A percentile compares a stretch with the other conserved stretches of the same genome.
Conservation (phyloP, 441 rosid species). For the Brassica balearica region DNA sequence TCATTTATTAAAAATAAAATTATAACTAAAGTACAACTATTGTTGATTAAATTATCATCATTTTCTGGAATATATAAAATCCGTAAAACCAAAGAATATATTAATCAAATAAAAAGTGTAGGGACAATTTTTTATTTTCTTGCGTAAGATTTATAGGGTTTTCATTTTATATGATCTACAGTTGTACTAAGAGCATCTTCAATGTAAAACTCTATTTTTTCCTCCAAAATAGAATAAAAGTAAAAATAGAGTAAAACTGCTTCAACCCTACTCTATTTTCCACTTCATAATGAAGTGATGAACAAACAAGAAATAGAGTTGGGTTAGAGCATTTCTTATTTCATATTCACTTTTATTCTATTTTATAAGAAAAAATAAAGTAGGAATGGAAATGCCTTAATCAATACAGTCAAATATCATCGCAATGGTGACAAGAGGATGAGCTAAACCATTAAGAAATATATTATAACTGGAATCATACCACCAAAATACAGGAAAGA, state of each 20-base stretch:
- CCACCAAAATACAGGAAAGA: constrained; percentile 17
- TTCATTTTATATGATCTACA: background rate
- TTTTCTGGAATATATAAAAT: background rate
- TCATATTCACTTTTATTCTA: no score
- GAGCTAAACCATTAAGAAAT: constrained; percentile 34
- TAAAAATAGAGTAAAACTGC: no score
- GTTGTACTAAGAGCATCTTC: no score
- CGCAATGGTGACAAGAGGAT: constrained; percentile 23
- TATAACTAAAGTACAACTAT: background rate
- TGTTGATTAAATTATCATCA: background rate
- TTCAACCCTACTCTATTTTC: no score
- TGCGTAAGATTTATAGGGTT: background rate
- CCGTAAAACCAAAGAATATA: background rate
- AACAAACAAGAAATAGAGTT: no score
- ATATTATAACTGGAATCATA: background rate
- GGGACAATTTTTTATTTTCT: background rate
- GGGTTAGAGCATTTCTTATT: no score
- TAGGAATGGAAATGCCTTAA: no score
- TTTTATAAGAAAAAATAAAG: no score
- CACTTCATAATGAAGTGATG: no score
- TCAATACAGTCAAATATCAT: background rate
- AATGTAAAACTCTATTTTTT: no score
- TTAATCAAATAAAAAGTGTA: background rate
- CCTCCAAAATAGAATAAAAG: no score
- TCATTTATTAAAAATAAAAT: background rate